Evolutionary conservation across 768 basidiomycete species (phyloP).

Genomic region (Artomyces pyxidatus): DNA sequence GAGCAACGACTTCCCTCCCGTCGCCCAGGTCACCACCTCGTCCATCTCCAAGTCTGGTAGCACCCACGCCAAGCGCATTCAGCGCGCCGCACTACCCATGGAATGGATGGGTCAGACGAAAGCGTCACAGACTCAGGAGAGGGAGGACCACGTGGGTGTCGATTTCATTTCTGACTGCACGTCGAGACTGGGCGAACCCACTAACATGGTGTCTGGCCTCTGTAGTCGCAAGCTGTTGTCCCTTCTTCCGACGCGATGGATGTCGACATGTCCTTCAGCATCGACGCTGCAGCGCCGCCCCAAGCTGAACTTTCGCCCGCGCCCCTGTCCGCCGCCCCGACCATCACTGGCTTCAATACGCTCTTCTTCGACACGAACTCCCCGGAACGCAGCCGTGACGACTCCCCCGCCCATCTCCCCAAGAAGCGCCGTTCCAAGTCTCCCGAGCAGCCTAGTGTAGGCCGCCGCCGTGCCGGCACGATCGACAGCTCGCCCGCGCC

Average conservation of each 20-base stretch:
- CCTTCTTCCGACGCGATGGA: slow-evolving; percentile 65
- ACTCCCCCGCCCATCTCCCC: slow-evolving; percentile 28
- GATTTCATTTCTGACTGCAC: slow-evolving; percentile 4
- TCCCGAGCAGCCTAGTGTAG: slow-evolving; percentile 15
- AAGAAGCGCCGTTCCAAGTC: slow-evolving; percentile 28
- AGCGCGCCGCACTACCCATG: slow-evolving; percentile 54
- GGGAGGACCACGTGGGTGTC: slow-evolving; percentile 21
- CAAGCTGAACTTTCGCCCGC: slow-evolving; percentile 13
- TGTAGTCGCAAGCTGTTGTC: slow-evolving; percentile 30
- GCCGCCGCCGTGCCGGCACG: slow-evolving; percentile 14
- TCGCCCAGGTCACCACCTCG: slow-evolving; percentile 27
- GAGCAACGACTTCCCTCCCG: slow-evolving; percentile 39
- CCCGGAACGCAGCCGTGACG: slow-evolving; percentile 21
- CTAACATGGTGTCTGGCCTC: slow-evolving; percentile 11
- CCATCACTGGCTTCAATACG: slow-evolving; percentile 34
- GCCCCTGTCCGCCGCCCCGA: slow-evolving; percentile 19
- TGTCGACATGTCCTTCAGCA: slow-evolving; percentile 44
- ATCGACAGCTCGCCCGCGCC: slow-evolving; percentile 34
- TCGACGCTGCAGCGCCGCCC: slow-evolving; percentile 21
- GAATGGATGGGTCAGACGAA: slow-evolving; percentile 45
- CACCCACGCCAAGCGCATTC: slow-evolving; percentile 43
- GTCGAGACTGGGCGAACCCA: not conserved
- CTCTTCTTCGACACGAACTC: slow-evolving; percentile 56
- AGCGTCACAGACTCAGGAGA: slow-evolving; percentile 16
- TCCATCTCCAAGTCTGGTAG: slow-evolving; percentile 28